Base-by-base conservation (phyloP, 116 monocot genomes). In the Thalassia testudinum region DNA sequence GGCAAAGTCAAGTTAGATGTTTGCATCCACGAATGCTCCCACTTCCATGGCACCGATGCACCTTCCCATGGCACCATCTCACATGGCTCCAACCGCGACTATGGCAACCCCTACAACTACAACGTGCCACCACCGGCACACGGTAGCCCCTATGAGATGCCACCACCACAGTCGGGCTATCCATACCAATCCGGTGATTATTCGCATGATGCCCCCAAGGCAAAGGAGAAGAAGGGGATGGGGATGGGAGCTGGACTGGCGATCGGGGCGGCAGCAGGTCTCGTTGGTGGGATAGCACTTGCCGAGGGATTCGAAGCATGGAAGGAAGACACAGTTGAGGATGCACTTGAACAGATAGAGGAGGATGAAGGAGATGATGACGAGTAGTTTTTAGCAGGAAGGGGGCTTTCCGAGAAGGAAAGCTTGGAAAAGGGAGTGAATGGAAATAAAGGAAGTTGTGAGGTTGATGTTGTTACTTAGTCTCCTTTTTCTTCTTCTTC, bases 241-340 rank as follows among this genome's bases (percentile, higher is more conserved):
- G 88, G 65, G 53, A 34, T 86, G 91, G 91, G 91, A 28, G 76
- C 91, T 24, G 91, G 91, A 26, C 62, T 91, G 45, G 91, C 86
- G 23, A 71, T 91, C 14, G 91, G 91, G 3, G 91, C 91, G 40
- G 91, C 69, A 12, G 91, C 76, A n/a, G 91, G 91, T 5, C 21
- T 92, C 17, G 49, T 92, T 0, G 91, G 91, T 10, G 91, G 91
- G 17, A 26, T 92, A 59, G 91, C 86, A 27, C 51, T 92, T 51
- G 82, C 70, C 24, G 91, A 79, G 65, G 86, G 91, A 6, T 26
- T 72, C 0, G 86, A 77, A 47, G 77, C 79, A 52, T 23, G 77
- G 47, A 77, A 79, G 64, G 86, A 92, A 27, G 79, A 92, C 71
- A 54, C 82, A 26, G 79, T 50, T 15, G 91, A 91, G 5, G 54